These are phyloP conservation scores for Babesia bovis DNA, from an alignment of 169 alveolate genomes.

Conservation along the genomic window DNA sequence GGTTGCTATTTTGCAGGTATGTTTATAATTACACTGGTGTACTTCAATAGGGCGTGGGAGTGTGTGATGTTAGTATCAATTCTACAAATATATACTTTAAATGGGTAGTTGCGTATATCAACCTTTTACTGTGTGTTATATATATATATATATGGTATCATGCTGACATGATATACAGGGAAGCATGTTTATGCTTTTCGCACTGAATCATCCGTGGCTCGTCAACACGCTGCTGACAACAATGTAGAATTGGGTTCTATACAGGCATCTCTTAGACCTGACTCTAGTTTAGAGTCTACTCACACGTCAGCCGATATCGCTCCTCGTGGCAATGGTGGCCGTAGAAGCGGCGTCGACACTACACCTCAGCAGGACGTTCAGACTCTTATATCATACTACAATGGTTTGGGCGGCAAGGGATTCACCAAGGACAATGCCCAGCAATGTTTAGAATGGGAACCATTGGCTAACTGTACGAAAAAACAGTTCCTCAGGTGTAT, in stretches of 20 bases:
- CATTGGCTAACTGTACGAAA: conserved; percentile 41
- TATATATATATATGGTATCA: neutral
- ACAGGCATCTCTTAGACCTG: neutral
- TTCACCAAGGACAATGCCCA: neutral
- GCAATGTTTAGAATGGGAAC: conserved; percentile 52
- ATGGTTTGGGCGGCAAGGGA: neutral
- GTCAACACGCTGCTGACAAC: neutral
- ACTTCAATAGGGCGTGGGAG: neutral
- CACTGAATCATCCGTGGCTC: neutral
- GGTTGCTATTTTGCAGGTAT: neutral
- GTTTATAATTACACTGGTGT: neutral
- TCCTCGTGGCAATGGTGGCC: too few relatives aligned
- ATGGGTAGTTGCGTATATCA: too few relatives aligned
- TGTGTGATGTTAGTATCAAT: neutral
- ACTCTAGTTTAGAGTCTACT: neutral
- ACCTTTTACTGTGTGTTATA: too few relatives aligned
- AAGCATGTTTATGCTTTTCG: neutral
- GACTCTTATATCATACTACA: neutral
- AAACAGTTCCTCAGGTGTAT: conserved; percentile 29
- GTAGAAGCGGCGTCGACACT: neutral
- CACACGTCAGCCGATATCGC: neutral
- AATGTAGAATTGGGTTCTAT: neutral
- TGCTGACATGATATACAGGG: neutral
- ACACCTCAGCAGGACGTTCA: neutral
- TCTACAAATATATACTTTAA: neutral